Evolutionary conservation across 2,329 filamentous ascomycete species (phyloP), one percentile per base, ranked within the genome.

Genomic region (Aspergillus candidus): DNA sequence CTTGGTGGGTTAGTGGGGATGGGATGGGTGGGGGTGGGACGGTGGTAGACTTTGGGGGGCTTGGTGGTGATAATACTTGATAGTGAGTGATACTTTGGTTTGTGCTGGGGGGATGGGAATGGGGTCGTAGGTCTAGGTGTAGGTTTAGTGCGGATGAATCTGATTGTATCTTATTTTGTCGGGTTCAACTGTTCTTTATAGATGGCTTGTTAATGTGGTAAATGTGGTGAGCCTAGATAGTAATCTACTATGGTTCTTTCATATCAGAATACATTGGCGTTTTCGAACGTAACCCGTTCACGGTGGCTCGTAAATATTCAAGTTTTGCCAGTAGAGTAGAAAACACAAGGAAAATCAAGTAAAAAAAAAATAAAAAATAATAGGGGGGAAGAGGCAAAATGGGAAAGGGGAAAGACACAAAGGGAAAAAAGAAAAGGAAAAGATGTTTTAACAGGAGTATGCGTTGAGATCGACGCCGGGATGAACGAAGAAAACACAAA

Each of bases 1-100:
- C 83, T 15, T 91, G 84, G 80, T 89, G 76, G 55, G 55, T 57
- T 32, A 47, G 53, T 33, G 55, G 52, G 12, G 47, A 40, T 41
- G 52, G 48, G 33, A 32, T 54, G 29, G 4, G 22, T 6, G n/a
- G 27, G 34, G 39, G 27, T 32, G 29, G 38, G 33, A 30, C n/a
- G 4, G 32, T 40, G 10, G 29, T 34, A 13, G 14, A 22, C 27
- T 6, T 11, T 15, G 18, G 34, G 14, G 11, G 11, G 34, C 4
- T 14, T 13, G 18, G 14, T 36, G 14, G 6, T n/a, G n/a, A n/a
- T n/a, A n/a, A n/a, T n/a, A n/a, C n/a, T n/a, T n/a, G n/a, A n/a
- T n/a, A n/a, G n/a, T n/a, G n/a, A n/a, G n/a, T n/a, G n/a, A n/a
- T n/a, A 14, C 4, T 12, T 36, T 8, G 18, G 35, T 36, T 27